Evolutionary conservation across 805 yeast genomes (phyloP).

Genomic region (Tetrapisispora phaffii): DNA sequence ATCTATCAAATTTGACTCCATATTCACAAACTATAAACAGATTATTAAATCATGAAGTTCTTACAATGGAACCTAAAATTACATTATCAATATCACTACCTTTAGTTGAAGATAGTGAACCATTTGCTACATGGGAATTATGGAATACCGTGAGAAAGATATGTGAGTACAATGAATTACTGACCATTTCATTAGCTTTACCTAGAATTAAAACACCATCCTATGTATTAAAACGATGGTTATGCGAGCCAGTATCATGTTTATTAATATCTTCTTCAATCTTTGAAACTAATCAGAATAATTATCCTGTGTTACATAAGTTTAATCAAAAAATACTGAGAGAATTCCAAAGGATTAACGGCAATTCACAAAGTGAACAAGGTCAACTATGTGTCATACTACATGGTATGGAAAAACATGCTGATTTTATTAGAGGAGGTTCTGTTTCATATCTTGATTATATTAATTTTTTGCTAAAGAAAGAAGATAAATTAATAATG

Average conservation of each 20-base stretch:
- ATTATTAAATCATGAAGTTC: constrained; percentile 19
- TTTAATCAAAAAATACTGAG: constrained; percentile 42
- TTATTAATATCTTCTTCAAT: constrained; percentile 45
- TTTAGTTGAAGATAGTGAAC: constrained; percentile 41
- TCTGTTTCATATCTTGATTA: constrained; percentile 35
- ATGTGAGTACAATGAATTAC: constrained; percentile 43
- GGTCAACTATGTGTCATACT: constrained; percentile 34
- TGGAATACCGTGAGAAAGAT: constrained; percentile 57
- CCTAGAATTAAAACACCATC: constrained; percentile 51
- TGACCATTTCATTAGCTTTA: constrained; percentile 67
- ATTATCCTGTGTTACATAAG: constrained; percentile 56
- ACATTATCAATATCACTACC: constrained; percentile 39
- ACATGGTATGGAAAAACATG: constrained; percentile 44
- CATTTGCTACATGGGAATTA: constrained; percentile 60
- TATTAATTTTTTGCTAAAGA: constrained; percentile 34
- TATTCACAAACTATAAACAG: constrained; percentile 37
- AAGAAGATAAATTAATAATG: constrained; percentile 19
- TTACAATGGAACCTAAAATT: constrained; percentile 22
- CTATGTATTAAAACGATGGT: constrained; percentile 49
- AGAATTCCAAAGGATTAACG: constrained; percentile 34
- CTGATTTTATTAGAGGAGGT: constrained; percentile 28
- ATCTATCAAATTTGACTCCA: constrained; percentile 41
- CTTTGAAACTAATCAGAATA: constrained; percentile 49
- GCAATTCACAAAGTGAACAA: constrained; percentile 26
- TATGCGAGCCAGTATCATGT: constrained; percentile 55